phyloP scores from a whole-genome alignment of 116 monocot species.

The Iris pallida region DNA sequence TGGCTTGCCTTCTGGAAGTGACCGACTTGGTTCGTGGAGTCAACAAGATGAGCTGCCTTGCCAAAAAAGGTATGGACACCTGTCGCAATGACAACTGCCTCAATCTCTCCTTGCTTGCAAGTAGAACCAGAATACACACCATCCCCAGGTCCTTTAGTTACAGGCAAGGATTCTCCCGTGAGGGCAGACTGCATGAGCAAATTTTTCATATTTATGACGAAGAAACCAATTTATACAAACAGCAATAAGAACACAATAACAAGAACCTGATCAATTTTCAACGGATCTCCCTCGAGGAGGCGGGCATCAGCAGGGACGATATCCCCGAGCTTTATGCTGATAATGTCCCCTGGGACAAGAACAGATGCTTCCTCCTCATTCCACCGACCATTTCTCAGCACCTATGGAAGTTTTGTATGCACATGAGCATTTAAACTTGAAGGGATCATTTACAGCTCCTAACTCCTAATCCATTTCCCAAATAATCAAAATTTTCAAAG shows the following conservation, averaged over 20 bases:
- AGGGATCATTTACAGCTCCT: too few relatives aligned
- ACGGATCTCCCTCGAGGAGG: constrained; percentile 81
- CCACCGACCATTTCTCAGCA: constrained; percentile 82
- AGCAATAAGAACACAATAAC: background rate
- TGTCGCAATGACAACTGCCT: constrained; percentile 67
- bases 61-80: constrained; percentile 76
- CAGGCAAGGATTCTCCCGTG: constrained; percentile 88
- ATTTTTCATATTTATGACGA: background rate
- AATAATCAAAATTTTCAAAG: too few relatives aligned
- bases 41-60: constrained; percentile 76
- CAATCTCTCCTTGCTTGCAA: constrained; percentile 70
- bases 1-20: constrained; percentile 65
- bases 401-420: constrained; percentile 19
- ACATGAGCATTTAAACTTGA: too few relatives aligned
- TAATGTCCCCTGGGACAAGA: constrained; percentile 86
- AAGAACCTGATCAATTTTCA: constrained; percentile 86
- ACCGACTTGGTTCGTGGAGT: constrained; percentile 71
- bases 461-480: too few relatives aligned
- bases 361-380: constrained; percentile 70
- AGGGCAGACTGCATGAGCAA: constrained; percentile 59
- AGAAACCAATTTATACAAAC: background rate
- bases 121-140: constrained; percentile 77
- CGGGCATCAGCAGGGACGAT: constrained; percentile 91
- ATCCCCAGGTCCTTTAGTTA: constrained; percentile 70
- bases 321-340: constrained; percentile 93